A percentile compares a stretch with the other conserved stretches of the same genome.
phyloP scores from a whole-genome alignment of 169 alveolate genomes.

The Eimeria acervulina region DNA sequence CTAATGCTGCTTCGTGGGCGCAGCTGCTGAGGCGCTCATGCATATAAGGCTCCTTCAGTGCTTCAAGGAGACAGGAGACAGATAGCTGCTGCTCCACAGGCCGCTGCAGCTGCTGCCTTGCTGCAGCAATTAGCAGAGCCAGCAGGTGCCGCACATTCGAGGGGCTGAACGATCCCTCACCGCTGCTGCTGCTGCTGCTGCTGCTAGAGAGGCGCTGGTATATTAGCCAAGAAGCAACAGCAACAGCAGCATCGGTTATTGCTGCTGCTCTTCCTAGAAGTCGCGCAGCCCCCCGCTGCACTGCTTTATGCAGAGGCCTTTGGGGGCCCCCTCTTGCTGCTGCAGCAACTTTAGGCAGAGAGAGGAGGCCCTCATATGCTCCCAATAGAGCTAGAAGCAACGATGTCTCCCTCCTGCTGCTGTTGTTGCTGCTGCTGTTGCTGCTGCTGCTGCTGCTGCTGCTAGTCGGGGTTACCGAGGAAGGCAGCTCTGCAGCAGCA shows the following conservation, averaged over 20 bases:
- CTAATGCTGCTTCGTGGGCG: conserved; percentile 46
- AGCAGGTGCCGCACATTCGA: conserved; percentile 50
- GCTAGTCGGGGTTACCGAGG: not conserved
- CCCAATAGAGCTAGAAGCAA: conserved; percentile 13
- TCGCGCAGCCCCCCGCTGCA: conserved; percentile 63
- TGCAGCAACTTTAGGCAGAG: conserved; percentile 37
- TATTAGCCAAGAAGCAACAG: conserved; percentile 46
- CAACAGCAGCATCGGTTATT: conserved; percentile 8
- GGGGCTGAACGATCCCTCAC: conserved; percentile 57
- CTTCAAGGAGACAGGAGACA: conserved; percentile 33
- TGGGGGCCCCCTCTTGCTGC: conserved; percentile 52
- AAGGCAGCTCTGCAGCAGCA: conserved; percentile 22
- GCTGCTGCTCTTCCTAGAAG: conserved; percentile 35
- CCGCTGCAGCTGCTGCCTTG: conserved; percentile 9
- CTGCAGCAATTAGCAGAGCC: conserved; percentile 37
- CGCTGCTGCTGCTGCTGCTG: conserved; percentile 43
- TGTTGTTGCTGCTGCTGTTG: conserved; percentile 60
- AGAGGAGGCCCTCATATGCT: conserved; percentile 53
- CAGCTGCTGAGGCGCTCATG: not conserved
- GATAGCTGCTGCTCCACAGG: conserved; percentile 42
- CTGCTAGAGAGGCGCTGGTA: conserved; percentile 67
- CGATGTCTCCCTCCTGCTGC: conserved; percentile 25
- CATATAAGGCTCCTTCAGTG: conserved; percentile 24
- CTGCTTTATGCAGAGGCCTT: not conserved
- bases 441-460: conserved; percentile 39